These are phyloP conservation scores for Lentinula sp. DNA, from an alignment of 768 basidiomycete species.

Conservation along the genomic window DNA sequence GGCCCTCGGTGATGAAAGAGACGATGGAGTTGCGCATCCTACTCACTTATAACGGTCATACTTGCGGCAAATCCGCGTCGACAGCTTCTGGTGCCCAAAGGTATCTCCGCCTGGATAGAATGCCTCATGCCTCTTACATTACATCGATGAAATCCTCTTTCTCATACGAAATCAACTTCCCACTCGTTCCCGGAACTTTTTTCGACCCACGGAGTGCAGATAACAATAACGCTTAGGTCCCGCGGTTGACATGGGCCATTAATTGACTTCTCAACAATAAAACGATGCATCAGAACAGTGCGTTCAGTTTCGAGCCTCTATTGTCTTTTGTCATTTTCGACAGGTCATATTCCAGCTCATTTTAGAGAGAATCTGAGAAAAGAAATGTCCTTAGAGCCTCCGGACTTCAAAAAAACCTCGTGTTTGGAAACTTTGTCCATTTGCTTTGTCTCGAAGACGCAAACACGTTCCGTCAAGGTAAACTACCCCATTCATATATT, in stretches of 20 bases:
- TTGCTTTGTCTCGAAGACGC: neutral
- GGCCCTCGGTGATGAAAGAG: neutral
- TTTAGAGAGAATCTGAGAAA: neutral
- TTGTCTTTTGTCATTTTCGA: slow-evolving; percentile 1
- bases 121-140: neutral
- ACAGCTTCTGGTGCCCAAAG: neutral
- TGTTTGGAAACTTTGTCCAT: slow-evolving; percentile 1
- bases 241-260: neutral
- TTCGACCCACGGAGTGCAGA: neutral
- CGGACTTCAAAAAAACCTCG: neutral
- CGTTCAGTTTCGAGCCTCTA: neutral
- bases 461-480: neutral
- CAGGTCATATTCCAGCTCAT: neutral
- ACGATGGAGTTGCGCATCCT: too few relatives aligned
- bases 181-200: neutral
- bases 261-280: neutral
- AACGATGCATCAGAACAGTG: neutral
- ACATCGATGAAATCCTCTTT: neutral
- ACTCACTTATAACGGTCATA: too few relatives aligned
- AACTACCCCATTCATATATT: neutral
- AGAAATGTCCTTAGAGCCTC: neutral
- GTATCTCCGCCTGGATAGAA: neutral
- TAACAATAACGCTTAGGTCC: neutral
- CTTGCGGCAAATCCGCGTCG: neutral
- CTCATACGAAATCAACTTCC: neutral